Percentiles rank a stretch among this genome's conserved stretches.
phyloP scores from a whole-genome alignment of 306 rosid genomes.

The Rosa lucieae region DNA sequence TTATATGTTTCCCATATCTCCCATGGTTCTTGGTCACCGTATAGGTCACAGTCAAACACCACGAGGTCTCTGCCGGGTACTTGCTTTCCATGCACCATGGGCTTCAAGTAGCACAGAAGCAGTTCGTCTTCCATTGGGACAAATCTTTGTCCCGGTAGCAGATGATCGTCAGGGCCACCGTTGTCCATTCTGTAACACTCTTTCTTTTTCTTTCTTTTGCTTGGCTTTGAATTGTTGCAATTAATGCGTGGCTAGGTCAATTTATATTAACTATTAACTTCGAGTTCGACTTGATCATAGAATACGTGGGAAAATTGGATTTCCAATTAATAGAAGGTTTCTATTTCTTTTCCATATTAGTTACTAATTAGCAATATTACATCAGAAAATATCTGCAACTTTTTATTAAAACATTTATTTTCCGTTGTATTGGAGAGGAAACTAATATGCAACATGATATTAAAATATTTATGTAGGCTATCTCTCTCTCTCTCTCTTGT shows the following conservation, averaged over 20 bases:
- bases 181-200: not conserved
- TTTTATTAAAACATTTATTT: too few relatives aligned
- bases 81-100: not conserved
- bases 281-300: not conserved
- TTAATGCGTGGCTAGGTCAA: not conserved
- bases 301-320: not conserved
- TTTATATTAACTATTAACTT: not conserved
- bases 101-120: conserved; percentile 8
- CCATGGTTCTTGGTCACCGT: conserved; percentile 1
- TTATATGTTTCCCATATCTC: not conserved
- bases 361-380: not conserved
- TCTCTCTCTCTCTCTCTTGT: too few relatives aligned
- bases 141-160: conserved; percentile 1
- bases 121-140: conserved; percentile 2
- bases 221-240: not conserved
- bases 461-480: too few relatives aligned
- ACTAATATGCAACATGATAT: too few relatives aligned
- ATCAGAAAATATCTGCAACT: not conserved
- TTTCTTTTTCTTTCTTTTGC: not conserved
- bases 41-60: not conserved
- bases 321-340: not conserved
- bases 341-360: not conserved
- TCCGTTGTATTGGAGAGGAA: too few relatives aligned
- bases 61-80: not conserved
- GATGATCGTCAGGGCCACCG: not conserved